phyloP scores from a whole-genome alignment of 139 green algal species.

The Microglena sp. region DNA sequence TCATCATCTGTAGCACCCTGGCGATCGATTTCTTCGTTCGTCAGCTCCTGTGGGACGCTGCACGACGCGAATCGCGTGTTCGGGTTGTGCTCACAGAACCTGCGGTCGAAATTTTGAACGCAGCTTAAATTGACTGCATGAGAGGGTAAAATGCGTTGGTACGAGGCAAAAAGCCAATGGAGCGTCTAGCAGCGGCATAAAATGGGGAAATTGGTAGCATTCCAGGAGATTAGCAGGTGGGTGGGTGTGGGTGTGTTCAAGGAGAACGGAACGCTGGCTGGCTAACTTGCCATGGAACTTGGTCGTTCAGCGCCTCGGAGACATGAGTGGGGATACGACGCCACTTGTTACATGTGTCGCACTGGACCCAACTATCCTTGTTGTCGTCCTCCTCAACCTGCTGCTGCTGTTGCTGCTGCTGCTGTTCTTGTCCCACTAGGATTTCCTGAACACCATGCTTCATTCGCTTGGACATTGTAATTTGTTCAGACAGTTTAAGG shows the following conservation, averaged over 20 bases:
- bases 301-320: conserved; percentile 40
- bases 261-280: no score
- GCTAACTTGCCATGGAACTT: conserved; percentile 62
- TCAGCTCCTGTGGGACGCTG: conserved; percentile 67
- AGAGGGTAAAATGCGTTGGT: conserved; percentile 3
- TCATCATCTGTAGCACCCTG: no score
- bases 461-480: background rate
- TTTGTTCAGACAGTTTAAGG: background rate
- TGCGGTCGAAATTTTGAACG: no score
- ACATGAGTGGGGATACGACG: conserved; percentile 43
- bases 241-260: no score
- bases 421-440: background rate
- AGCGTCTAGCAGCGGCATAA: no score
- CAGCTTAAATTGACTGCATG: background rate
- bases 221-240: no score
- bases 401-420: background rate
- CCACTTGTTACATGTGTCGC: conserved; percentile 79
- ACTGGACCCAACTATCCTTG: conserved; percentile 64
- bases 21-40: conserved; percentile 78
- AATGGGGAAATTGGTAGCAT: no score
- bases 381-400: no score
- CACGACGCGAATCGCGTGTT: conserved; percentile 57
- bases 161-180: background rate
- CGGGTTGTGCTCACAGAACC: conserved; percentile 74
- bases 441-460: background rate